Base-by-base conservation (phyloP, 768 basidiomycete genomes). In the Hygrophorus pudorinus region DNA sequence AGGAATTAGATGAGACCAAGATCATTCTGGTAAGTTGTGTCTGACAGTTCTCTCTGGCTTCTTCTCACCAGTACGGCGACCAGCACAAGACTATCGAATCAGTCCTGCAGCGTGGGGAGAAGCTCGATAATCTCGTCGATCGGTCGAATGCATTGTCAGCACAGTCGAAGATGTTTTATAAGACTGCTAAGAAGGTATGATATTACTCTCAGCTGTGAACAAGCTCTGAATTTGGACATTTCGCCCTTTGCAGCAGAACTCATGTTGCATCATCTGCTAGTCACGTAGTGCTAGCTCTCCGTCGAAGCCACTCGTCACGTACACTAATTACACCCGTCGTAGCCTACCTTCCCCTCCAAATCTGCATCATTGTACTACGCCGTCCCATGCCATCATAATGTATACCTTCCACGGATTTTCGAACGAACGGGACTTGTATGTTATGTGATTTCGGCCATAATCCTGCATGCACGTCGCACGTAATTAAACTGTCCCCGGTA, bases 81-180 rank as follows among this genome's bases (percentile, higher is more conserved):
- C 57, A 98, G 93, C 96, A 98, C 72, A 97, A 98, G 73, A 99
- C 96, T 21, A 99, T 99, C 56, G 96, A 99, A 59, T 89, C 87
- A 2, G 93, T 99, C 8, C 73, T 99, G 33, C 81, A 93, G 60
- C 80, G 96, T 10, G 96, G 96, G 35, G 94, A 98, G 75, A 92
- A 90, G 66, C 72, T 99, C 36, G 92, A 97, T 62, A 89, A 89
- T 61, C 70, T 98, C 7, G 94, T 98, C 10, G 93, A 97, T 56
- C 78, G 93, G 31, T 96, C 92, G 45, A 82, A 87, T 57, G 82
- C 84, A 28, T 65, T 97, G 44, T 89, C 90, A 31, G 68, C 78
- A 12, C 89, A 92, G 66, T 89, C 80, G 66, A 97, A 97, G 79
- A 86, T 89, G 84, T 99, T 99, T 61, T 98, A 97, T 72, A 96